Evolutionary conservation across 108 stramenopile genomes (phyloP).

Genomic region (Skeletonema grethae): DNA sequence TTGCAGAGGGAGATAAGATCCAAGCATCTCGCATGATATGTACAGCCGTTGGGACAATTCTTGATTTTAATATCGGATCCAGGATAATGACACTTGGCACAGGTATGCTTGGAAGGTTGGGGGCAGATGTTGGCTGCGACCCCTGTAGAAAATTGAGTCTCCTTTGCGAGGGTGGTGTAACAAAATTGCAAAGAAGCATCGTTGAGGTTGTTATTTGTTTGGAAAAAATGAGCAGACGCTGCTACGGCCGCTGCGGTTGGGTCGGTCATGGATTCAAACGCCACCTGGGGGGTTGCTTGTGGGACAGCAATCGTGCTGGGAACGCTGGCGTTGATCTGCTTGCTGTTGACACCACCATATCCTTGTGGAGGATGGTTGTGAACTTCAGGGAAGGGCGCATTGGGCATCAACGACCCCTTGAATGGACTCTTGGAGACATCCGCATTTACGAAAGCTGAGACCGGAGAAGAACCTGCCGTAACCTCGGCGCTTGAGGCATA

Average conservation of each 20-base stretch:
- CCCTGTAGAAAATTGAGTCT: not conserved
- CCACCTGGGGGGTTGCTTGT: not conserved
- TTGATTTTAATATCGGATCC: constrained; percentile 21
- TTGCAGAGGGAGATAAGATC: constrained; percentile 14
- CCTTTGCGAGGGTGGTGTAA: not conserved
- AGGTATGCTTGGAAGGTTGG: constrained; percentile 7
- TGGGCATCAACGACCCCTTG: not conserved
- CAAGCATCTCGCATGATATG: constrained; percentile 34
- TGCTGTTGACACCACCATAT: not conserved
- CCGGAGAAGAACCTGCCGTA: not conserved
- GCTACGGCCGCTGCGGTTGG: not conserved
- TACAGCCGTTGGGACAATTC: constrained; percentile 19
- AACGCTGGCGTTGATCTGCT: not conserved
- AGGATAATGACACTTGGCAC: constrained; percentile 13
- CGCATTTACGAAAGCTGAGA: not conserved
- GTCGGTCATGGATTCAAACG: not conserved
- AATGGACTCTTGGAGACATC: not conserved
- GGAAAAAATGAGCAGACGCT: not conserved
- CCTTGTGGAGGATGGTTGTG: not conserved
- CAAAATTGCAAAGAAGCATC: constrained; percentile 3
- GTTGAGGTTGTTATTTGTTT: not conserved
- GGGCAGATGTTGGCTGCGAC: not conserved
- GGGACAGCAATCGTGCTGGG: constrained; percentile 6
- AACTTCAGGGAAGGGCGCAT: not conserved
- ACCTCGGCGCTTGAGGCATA: not conserved